Percentiles rank a stretch among this genome's conserved stretches.
These are phyloP conservation scores for Sanghuangporus weigelae DNA, from an alignment of 1,284 basidiomycete species.

Conservation along the genomic window DNA sequence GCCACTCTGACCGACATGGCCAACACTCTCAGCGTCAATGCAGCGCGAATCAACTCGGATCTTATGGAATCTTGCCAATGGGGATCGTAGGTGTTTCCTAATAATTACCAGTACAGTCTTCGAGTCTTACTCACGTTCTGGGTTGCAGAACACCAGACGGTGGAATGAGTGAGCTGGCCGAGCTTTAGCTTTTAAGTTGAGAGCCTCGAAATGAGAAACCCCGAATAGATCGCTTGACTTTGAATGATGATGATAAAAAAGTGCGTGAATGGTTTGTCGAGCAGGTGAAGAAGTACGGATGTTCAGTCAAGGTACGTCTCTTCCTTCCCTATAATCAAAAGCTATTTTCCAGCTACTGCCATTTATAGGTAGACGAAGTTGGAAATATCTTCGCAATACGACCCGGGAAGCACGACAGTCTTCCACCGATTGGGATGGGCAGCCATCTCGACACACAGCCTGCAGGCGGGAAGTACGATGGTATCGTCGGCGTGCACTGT, in stretches of 20 bases:
- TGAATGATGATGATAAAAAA: conserved; percentile 22
- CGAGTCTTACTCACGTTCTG: background rate
- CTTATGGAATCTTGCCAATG: conserved; percentile 16
- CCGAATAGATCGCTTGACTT: conserved; percentile 16
- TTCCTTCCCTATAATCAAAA: conserved; percentile 1
- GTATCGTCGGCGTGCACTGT: conserved; percentile 24
- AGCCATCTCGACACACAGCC: conserved; percentile 24
- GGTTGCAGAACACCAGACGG: conserved; percentile 12
- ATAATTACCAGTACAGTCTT: background rate
- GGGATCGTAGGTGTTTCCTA: conserved; percentile 11
- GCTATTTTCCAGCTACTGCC: background rate
- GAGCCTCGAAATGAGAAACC: background rate
- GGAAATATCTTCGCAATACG: conserved; percentile 22
- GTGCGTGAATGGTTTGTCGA: conserved; percentile 22
- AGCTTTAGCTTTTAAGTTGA: background rate
- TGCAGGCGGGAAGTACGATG: conserved; percentile 25
- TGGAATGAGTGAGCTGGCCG: conserved; percentile 11
- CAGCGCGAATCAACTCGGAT: conserved; percentile 9
- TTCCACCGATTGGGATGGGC: conserved; percentile 21
- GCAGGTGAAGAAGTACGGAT: conserved; percentile 20
- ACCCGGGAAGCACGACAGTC: conserved; percentile 16
- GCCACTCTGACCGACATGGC: background rate
- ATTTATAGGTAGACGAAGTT: conserved; percentile 6
- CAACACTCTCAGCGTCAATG: conserved; percentile 8
- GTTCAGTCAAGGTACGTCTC: conserved; percentile 17